Evolutionary conservation across 352 stramenopile genomes (phyloP), one percentile per base, ranked within the genome.

Genomic region (Phytopythium helicoides): DNA sequence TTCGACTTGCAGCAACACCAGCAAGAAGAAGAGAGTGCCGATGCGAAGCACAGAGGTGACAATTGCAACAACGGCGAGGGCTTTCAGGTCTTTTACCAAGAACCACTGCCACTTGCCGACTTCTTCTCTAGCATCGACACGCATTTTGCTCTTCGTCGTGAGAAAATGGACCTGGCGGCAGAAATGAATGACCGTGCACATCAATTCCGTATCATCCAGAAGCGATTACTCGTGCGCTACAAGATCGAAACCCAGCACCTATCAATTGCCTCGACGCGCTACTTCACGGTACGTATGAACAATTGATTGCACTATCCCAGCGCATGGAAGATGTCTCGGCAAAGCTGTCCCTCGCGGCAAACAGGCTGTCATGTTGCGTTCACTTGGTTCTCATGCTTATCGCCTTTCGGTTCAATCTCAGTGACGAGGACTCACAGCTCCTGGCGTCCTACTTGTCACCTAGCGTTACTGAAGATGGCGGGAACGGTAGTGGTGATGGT

Each of bases 181-280:
- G 72, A 82, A 54, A 53, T 94, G 44, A 97, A 97, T 48, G 83
- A 96, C 57, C 77, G 80, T 26, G 78, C 82, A 12, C 85, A 95
- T 47, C 81, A 97, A 58, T 96, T 91, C 58, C 82, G 89, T 18
- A 68, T 97, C 21, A 86, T 97, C 28, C 77, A 97, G 54, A 97
- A 97, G 65, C 85, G 87, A 3, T 59, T 97, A 28, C 65, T 97
- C 3, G 82, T 94, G 35, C 83, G 87, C 26, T 97, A 94, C 71
- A 96, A 95, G 85, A 96, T 62, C 74, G 84, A 19, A 96, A 86
- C 57, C 87, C 89, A 0, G 68, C 86, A 14, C 62, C 86, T 11
- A 64, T 97, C 19, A 73, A 91, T 25, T 87, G 71, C 22, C 57
- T 97, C 9, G 89, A 97, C 48, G 66, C 89, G 37, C 66, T 97